Conservation (phyloP, 495 filamentous ascomycete genomes). For the Aspergillus sclerotiicarbonarius region DNA sequence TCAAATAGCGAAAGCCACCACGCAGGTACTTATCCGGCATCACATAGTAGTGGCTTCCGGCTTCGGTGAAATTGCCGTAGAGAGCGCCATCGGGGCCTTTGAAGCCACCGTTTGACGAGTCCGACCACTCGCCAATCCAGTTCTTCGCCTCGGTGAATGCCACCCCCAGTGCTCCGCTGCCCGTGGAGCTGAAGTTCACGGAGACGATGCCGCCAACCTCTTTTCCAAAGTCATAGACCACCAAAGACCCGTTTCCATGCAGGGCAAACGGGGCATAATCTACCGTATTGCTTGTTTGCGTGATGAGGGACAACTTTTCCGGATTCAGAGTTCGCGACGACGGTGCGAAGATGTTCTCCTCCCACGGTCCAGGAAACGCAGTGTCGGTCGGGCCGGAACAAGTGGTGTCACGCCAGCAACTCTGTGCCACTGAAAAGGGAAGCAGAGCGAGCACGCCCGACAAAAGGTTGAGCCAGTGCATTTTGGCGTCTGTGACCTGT, state of each 20-base stretch:
- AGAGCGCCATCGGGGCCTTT: slow-evolving; percentile 52
- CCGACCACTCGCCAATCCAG: slow-evolving; percentile 60
- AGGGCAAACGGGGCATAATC: slow-evolving; percentile 29
- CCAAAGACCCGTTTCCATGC: slow-evolving; percentile 42
- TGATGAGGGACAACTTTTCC: slow-evolving; percentile 40
- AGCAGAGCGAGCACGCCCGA: slow-evolving; percentile 20
- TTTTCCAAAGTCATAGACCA: slow-evolving; percentile 58
- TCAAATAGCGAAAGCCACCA: slow-evolving; percentile 62
- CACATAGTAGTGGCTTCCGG: slow-evolving; percentile 43
- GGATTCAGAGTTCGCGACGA: slow-evolving; percentile 52
- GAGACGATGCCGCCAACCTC: slow-evolving; percentile 59
- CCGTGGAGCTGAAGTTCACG: slow-evolving; percentile 45
- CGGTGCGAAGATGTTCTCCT: slow-evolving; percentile 59
- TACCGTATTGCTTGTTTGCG: slow-evolving; percentile 29
- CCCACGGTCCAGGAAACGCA: slow-evolving; percentile 61
- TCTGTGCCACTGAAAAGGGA: slow-evolving; percentile 24
- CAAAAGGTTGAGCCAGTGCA: slow-evolving; percentile 16
- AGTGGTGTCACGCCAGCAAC: slow-evolving; percentile 56
- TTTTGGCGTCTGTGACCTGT: slow-evolving; percentile 15
- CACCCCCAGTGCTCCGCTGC: slow-evolving; percentile 51
- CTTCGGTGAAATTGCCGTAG: slow-evolving; percentile 47
- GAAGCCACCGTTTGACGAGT: slow-evolving; percentile 56
- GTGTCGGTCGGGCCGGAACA: slow-evolving; percentile 51
- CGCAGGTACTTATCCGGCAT: slow-evolving; percentile 55
- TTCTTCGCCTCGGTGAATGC: slow-evolving; percentile 64